A percentile compares a stretch with the other conserved stretches of the same genome.
Evolutionary conservation across 345 rosid species (phyloP).

Genomic region (Eucalyptus pauciflora): DNA sequence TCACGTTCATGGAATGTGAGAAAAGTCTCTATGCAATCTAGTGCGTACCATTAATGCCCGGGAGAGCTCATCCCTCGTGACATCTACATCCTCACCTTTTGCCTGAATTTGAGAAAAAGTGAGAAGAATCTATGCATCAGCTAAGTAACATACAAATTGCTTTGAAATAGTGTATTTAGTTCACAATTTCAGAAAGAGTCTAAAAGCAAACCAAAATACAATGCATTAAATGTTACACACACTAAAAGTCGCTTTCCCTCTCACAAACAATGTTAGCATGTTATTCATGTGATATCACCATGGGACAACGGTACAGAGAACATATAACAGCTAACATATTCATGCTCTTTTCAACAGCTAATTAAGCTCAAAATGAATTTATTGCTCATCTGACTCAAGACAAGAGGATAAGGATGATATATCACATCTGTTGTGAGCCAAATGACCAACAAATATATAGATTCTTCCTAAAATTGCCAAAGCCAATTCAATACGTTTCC

Average conservation of each 20-base stretch:
- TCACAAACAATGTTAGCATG: background rate
- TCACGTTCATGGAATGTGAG: background rate
- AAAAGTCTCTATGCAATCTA: background rate
- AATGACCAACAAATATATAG: background rate
- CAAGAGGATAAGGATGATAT: background rate
- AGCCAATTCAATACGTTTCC: background rate
- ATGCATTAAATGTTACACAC: background rate
- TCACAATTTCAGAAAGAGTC: background rate
- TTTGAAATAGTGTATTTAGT: background rate
- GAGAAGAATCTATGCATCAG: background rate
- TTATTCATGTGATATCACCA: background rate
- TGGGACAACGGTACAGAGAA: background rate
- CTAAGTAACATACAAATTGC: background rate
- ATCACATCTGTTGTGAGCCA: background rate
- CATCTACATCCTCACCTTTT: constrained; percentile 36
- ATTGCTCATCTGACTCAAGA: background rate
- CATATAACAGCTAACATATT: background rate
- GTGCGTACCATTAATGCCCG: constrained; percentile 61
- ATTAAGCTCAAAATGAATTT: background rate
- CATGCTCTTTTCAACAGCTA: background rate
- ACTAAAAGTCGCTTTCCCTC: background rate
- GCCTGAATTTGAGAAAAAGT: constrained; percentile 22
- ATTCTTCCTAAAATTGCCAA: background rate
- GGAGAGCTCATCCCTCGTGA: constrained; percentile 72
- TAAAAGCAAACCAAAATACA: background rate